A percentile compares a stretch with the other conserved stretches of the same genome.
Conservation (phyloP, 2,329 filamentous ascomycete genomes). For the Purpureocillium takamizusanense region DNA sequence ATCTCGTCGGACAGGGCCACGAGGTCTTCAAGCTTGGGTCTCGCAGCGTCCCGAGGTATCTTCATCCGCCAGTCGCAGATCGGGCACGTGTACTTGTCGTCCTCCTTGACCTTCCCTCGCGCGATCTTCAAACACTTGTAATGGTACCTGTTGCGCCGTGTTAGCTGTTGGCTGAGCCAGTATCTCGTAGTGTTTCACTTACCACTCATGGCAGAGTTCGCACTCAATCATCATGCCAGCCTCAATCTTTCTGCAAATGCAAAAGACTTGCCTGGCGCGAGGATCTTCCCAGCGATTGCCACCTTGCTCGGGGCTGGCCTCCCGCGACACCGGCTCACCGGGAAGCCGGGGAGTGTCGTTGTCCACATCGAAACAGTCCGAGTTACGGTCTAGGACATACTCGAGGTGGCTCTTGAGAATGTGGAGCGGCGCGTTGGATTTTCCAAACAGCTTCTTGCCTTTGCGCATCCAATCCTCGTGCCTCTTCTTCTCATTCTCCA, state of each 20-base stretch:
- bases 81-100: conserved; percentile 96
- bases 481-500: conserved; percentile 87
- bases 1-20: conserved; percentile 80
- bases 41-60: conserved; percentile 90
- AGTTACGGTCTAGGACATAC: conserved; percentile 81
- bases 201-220: conserved; percentile 97
- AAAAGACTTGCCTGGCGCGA: conserved; percentile 75
- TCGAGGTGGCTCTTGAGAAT: conserved; percentile 94
- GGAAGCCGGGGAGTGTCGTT: conserved; percentile 80
- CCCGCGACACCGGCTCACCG: conserved; percentile 83
- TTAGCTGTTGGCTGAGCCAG: conserved; percentile 3
- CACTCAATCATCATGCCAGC: conserved; percentile 99
- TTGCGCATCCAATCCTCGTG: conserved; percentile 99
- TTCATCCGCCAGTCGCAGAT: conserved; percentile 97
- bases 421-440: conserved; percentile 92
- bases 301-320: conserved; percentile 52
- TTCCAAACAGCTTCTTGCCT: conserved; percentile 95
- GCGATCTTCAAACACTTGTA: conserved; percentile 98
- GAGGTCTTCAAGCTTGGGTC: conserved; percentile 89
- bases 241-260: conserved; percentile 87
- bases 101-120: conserved; percentile 93
- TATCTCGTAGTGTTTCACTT: conserved; percentile 26
- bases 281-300: conserved; percentile 50
- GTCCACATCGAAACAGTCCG: conserved; percentile 81
- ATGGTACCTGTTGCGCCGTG: conserved; percentile 62